phyloP scores from a whole-genome alignment of 164 flowering plant species.

The Litsea cubeba region DNA sequence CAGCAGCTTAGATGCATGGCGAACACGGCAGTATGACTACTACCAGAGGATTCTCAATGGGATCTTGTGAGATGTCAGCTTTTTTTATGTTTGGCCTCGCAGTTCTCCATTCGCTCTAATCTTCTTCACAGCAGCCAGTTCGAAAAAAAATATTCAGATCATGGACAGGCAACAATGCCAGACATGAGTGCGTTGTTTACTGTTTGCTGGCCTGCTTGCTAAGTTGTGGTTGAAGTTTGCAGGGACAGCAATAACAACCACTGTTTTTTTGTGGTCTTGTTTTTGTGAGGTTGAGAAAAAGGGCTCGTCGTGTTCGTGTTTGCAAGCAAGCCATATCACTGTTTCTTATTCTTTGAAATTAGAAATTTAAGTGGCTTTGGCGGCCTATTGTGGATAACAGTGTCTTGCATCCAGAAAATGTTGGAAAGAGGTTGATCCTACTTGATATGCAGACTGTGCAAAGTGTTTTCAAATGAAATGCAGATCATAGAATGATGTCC shows the following conservation, averaged over 20 bases:
- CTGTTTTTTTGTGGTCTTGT: neutral
- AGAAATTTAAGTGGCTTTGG: neutral
- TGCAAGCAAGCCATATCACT: neutral
- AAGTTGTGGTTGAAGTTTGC: neutral
- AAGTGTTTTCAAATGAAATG: neutral
- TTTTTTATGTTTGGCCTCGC: neutral
- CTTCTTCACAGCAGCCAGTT: neutral
- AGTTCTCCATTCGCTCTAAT: neutral
- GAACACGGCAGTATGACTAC: constrained; percentile 97
- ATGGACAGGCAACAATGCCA: neutral
- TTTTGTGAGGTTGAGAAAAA: neutral
- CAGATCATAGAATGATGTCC: neutral
- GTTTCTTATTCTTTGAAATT: neutral
- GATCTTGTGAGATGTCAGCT: constrained; percentile 58
- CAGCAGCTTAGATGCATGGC: constrained; percentile 99
- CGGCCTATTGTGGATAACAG: neutral
- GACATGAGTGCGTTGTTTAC: neutral
- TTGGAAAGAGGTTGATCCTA: neutral
- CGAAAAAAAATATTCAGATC: neutral
- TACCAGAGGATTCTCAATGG: constrained; percentile 97
- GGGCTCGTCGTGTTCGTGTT: neutral
- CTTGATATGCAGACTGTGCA: neutral
- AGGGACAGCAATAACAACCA: neutral
- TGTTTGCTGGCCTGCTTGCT: neutral
- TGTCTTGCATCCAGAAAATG: neutral